Percentiles rank a stretch among this genome's conserved stretches.
phyloP scores from a whole-genome alignment of 495 filamentous ascomycete genomes.

The Xylaria acuta region DNA sequence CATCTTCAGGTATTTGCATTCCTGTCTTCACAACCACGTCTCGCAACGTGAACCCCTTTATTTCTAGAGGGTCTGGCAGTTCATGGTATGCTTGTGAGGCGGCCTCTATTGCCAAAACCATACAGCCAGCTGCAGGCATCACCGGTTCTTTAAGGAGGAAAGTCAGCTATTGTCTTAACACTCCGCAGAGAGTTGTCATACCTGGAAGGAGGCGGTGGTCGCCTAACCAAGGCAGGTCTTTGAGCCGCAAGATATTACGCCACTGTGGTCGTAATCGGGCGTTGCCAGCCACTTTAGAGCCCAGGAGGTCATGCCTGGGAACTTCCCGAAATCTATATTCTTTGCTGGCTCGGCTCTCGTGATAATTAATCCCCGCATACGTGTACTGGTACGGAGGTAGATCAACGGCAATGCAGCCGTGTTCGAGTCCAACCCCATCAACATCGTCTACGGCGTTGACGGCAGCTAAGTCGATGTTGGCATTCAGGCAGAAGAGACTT shows the following conservation, averaged over 20 bases:
- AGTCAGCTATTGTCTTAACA: not conserved
- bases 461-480: conserved; percentile 3
- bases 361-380: conserved; percentile 3
- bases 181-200: not conserved
- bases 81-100: conserved; percentile 29
- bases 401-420: conserved; percentile 22
- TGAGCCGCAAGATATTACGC: conserved; percentile 55
- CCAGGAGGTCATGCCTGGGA: conserved; percentile 58
- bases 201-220: conserved; percentile 44
- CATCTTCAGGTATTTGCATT: conserved; percentile 40
- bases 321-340: conserved; percentile 51
- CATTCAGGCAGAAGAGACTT: conserved; percentile 20
- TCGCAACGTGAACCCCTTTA: conserved; percentile 28
- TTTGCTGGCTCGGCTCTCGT: conserved; percentile 51
- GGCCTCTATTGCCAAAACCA: conserved; percentile 58
- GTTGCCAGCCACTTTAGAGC: conserved; percentile 48
- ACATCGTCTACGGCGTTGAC: conserved; percentile 27
- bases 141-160: conserved; percentile 36
- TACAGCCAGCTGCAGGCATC: conserved; percentile 60
- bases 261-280: conserved; percentile 53
- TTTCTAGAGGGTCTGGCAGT: conserved; percentile 3
- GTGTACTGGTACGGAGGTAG: conserved; percentile 29
- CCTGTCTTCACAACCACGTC: conserved; percentile 37
- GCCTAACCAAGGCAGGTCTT: conserved; percentile 57
- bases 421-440: not conserved